Conservation (phyloP, 805 yeast genomes). For the Brettanomyces sp. region DNA sequence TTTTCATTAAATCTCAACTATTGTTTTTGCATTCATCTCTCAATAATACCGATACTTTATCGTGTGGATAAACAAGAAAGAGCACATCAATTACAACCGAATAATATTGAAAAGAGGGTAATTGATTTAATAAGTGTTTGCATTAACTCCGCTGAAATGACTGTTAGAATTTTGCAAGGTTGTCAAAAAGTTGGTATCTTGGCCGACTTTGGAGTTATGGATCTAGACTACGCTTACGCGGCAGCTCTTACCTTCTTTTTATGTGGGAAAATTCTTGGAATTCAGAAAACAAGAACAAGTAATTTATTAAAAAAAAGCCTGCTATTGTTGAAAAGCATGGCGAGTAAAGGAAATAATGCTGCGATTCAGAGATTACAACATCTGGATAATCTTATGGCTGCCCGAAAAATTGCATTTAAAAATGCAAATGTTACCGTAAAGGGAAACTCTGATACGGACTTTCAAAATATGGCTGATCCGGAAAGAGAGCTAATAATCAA, state of each 20-base stretch:
- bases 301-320: conserved; percentile 12
- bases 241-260: conserved; percentile 20
- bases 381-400: conserved; percentile 9
- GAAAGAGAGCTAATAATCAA: too few relatives aligned
- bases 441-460: too few relatives aligned
- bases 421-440: not conserved
- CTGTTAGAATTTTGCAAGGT: conserved; percentile 2
- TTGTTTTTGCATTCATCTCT: conserved; percentile 20
- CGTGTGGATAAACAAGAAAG: conserved; percentile 12
- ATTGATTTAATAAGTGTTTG: conserved; percentile 16
- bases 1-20: conserved; percentile 19
- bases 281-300: conserved; percentile 9
- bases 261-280: conserved; percentile 16
- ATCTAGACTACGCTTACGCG: conserved; percentile 19
- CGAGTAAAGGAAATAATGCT: conserved; percentile 12
- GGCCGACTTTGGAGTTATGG: conserved; percentile 21
- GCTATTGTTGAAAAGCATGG: conserved; percentile 11
- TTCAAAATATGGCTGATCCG: too few relatives aligned
- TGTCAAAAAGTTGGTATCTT: conserved; percentile 4
- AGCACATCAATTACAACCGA: not conserved
- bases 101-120: conserved; percentile 7
- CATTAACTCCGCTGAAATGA: conserved; percentile 17
- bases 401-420: conserved; percentile 5
- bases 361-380: conserved; percentile 12
- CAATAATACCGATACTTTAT: conserved; percentile 19